Base-by-base conservation (phyloP, 179 eudicot species). In the Gypsophila paniculata region DNA sequence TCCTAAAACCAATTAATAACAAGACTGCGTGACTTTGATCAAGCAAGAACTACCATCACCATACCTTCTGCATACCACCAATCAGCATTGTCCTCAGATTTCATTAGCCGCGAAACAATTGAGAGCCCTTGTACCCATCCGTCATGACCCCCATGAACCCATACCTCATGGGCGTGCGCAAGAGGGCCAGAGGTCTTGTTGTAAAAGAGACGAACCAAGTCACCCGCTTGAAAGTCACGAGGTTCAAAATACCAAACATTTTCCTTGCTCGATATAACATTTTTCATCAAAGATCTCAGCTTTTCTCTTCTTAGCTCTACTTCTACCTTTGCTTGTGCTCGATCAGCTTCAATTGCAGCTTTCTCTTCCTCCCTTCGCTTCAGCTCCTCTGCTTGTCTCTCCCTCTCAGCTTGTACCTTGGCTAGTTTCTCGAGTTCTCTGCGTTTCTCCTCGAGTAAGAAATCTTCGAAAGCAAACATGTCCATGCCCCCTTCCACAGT, bases 31-130 rank as follows among this genome's bases (percentile, higher is more conserved):
- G 59, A 76, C 13, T 63, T n/a, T 2, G 42, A 19, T 34, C 61
- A 38, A 49, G 60, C 44, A 49, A 34, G 53, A 79, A 69, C 11
- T 36, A 8, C 18, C 19, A 1, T 69, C 58, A 42, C 61, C 86
- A 65, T 86, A 95, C 99, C 96, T 63, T 95, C 90, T 67, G 86
- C 84, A 89, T 84, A 90, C 96, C 98, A 93, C 99, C 99, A 93
- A 72, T 86, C 90, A 64, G 81, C 93, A 74, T 71, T 77, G 74
- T 73, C 83, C 68, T 83, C 90, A 60, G 86, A 86, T 71, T 85
- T 86, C 64, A 68, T 76, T 70, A 95, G 91, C 86, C 72, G 82
- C 66, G 86, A 81, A 73, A 82, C 86, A 72, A 93, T 84, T 22
- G 96, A 86, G 53, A 90, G 72, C 13, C 98, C 99, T 75, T 87